phyloP scores from a whole-genome alignment of 163 green algal genomes.

The Chlamydomonas reinhardtii region DNA sequence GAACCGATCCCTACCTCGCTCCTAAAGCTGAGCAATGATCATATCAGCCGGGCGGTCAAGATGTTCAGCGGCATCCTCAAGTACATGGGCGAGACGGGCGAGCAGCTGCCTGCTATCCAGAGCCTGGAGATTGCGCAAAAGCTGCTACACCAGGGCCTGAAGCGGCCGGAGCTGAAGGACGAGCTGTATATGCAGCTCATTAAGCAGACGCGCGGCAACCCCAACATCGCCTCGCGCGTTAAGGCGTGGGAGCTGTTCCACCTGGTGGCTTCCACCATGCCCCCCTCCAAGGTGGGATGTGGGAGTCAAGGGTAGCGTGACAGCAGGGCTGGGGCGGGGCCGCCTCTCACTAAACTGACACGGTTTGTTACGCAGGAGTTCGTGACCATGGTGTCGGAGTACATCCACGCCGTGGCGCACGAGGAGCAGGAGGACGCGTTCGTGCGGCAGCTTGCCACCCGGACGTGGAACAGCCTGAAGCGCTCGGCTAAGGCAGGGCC shows the following conservation, averaged over 20 bases:
- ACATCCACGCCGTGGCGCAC: slow-evolving; percentile 73
- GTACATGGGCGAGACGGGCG: slow-evolving; percentile 87
- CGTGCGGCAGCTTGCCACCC: slow-evolving; percentile 70
- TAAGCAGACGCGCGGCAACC: slow-evolving; percentile 93
- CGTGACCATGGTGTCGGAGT: slow-evolving; percentile 90
- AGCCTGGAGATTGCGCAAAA: slow-evolving; percentile 88
- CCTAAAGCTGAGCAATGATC: slow-evolving; percentile 89
- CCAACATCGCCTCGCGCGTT: slow-evolving; percentile 51
- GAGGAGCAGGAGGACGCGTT: slow-evolving; percentile 68
- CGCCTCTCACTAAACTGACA: not conserved
- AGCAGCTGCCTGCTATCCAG: slow-evolving; percentile 61
- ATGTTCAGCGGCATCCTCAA: slow-evolving; percentile 93
- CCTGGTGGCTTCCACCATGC: slow-evolving; percentile 87
- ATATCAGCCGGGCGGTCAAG: slow-evolving; percentile 90
- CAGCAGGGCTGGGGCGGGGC: not conserved
- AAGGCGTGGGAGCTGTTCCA: slow-evolving; percentile 93
- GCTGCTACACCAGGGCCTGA: slow-evolving; percentile 84
- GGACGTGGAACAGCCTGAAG: slow-evolving; percentile 89
- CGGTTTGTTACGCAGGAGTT: slow-evolving; percentile 73
- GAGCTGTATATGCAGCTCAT: slow-evolving; percentile 97
- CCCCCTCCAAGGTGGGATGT: slow-evolving; percentile 80
- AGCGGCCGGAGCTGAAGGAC: slow-evolving; percentile 79
- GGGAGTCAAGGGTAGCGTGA: not conserved
- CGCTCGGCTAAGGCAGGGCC: slow-evolving; percentile 88
- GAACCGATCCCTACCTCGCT: slow-evolving; percentile 91